Percentiles rank a stretch among this genome's conserved stretches.
Conservation (phyloP, 2,329 filamentous ascomycete species). For the Cercospora beticola region DNA sequence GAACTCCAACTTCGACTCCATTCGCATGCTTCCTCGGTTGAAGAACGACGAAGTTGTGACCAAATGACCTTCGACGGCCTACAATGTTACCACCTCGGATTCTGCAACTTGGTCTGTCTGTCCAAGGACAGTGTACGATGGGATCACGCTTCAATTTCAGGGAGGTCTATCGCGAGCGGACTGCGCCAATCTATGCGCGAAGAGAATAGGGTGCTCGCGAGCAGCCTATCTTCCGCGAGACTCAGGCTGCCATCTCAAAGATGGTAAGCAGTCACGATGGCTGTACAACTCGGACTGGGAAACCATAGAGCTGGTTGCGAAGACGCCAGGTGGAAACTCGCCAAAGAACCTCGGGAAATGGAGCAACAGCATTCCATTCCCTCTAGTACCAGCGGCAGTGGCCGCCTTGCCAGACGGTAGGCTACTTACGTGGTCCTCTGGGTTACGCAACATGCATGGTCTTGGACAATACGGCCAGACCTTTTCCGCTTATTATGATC, state of each 20-base stretch:
- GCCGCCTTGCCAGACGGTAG: neutral
- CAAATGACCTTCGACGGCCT: neutral
- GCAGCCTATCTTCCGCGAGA: neutral
- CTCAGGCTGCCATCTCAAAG: neutral
- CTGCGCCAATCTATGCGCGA: neutral
- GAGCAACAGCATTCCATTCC: neutral
- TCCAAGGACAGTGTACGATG: neutral
- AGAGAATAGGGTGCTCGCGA: neutral
- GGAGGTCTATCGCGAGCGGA: neutral
- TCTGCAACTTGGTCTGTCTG: neutral
- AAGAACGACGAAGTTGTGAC: neutral
- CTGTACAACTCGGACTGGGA: neutral
- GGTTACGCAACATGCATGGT: neutral
- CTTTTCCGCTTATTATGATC: neutral
- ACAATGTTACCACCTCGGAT: neutral
- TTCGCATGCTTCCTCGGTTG: neutral
- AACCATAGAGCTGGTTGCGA: neutral
- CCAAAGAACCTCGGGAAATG: neutral
- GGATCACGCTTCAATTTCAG: neutral
- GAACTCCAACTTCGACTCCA: neutral
- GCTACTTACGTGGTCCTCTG: neutral
- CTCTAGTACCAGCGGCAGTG: neutral
- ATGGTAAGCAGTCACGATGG: neutral
- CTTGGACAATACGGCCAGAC: neutral
- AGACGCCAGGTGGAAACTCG: neutral